Evolutionary conservation across 2,329 filamentous ascomycete species (phyloP).

Genomic region (Aspergillus sp.): DNA sequence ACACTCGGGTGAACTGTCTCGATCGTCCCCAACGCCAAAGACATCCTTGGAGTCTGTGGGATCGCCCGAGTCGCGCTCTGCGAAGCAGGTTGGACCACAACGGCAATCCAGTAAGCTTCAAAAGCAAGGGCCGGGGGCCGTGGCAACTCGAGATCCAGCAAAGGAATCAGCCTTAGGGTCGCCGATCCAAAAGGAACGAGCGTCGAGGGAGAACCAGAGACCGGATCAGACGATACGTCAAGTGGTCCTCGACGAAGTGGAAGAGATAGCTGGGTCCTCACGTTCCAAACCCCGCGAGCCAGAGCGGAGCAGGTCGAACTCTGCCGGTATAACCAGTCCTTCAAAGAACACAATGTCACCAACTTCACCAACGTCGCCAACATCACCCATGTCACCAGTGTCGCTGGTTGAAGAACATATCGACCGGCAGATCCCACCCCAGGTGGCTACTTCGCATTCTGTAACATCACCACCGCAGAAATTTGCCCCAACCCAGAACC

Average conservation of each 20-base stretch:
- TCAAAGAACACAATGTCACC: slow-evolving; percentile 21
- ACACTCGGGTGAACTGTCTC: slow-evolving; percentile 58
- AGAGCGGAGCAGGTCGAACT: slow-evolving; percentile 19
- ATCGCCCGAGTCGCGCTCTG: slow-evolving; percentile 34
- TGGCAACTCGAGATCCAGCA: slow-evolving; percentile 43
- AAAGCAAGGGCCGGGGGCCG: slow-evolving; percentile 58
- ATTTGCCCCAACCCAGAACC: slow-evolving; percentile 39
- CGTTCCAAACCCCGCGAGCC: slow-evolving; percentile 21
- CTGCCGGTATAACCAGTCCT: slow-evolving; percentile 21
- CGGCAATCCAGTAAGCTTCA: slow-evolving; percentile 68
- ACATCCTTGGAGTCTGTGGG: slow-evolving; percentile 44
- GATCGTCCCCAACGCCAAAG: slow-evolving; percentile 46
- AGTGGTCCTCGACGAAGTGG: slow-evolving; percentile 32
- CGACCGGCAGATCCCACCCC: slow-evolving; percentile 9
- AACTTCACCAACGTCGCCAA: background rate
- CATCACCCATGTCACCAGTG: slow-evolving; percentile 4
- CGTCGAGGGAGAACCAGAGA: slow-evolving; percentile 20
- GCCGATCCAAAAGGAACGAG: slow-evolving; percentile 22
- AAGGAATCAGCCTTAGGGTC: slow-evolving; percentile 25
- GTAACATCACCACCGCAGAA: slow-evolving; percentile 31
- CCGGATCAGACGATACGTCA: slow-evolving; percentile 35
- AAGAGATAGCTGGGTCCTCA: slow-evolving; percentile 22
- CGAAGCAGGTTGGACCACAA: slow-evolving; percentile 45
- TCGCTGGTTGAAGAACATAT: slow-evolving; percentile 15
- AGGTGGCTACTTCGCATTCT: slow-evolving; percentile 14